Evolutionary conservation across 2,329 filamentous ascomycete genomes (phyloP).

Genomic region (Apiospora aurea): DNA sequence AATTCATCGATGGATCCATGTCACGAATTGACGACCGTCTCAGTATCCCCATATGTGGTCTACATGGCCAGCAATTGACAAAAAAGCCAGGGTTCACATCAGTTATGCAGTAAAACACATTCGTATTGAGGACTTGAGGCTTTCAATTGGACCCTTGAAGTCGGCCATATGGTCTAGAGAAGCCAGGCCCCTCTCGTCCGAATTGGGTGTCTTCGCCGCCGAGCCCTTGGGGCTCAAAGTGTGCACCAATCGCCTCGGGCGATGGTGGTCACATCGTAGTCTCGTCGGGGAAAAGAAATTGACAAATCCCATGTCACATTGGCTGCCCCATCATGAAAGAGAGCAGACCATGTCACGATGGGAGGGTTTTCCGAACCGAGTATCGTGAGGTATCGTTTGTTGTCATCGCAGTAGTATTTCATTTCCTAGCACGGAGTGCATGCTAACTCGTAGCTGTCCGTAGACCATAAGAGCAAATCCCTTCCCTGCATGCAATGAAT

Average conservation of each 20-base stretch:
- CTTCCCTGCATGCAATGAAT: slow-evolving; percentile 15
- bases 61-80: not conserved
- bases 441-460: slow-evolving; percentile 22
- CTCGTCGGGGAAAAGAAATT: not conserved
- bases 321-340: not conserved
- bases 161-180: not conserved
- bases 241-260: slow-evolving; percentile 1
- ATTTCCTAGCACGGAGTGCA: slow-evolving; percentile 23
- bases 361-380: not conserved
- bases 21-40: not conserved
- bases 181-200: not conserved
- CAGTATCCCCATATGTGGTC: not conserved
- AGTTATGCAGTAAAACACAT: not conserved
- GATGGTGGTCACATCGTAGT: not conserved
- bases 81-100: not conserved
- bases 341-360: not conserved
- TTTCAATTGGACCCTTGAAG: not conserved
- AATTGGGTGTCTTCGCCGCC: not conserved
- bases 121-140: not conserved
- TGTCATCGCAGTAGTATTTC: slow-evolving; percentile 23
- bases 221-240: not conserved
- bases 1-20: too few species aligned
- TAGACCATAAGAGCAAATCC: slow-evolving; percentile 19
- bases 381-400: slow-evolving; percentile 20
- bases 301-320: not conserved